Percentiles rank a stretch among this genome's conserved stretches.
These are phyloP conservation scores for Syncephalis plumigaleata DNA, from an alignment of 371 early-diverging fungal species.

Conservation along the genomic window DNA sequence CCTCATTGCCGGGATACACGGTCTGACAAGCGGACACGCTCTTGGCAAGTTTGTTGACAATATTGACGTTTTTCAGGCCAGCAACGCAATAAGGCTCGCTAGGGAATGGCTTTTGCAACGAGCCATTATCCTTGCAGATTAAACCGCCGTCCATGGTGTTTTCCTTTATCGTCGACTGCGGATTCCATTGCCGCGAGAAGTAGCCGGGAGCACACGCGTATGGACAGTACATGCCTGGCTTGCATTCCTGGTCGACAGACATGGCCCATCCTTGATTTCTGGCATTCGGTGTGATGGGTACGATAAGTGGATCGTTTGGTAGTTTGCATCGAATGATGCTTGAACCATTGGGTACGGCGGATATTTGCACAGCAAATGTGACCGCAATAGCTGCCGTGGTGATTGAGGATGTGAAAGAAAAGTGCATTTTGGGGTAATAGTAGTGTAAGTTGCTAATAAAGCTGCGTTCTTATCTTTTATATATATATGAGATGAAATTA, in stretches of 20 bases:
- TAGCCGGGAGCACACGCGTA: conserved; percentile 5
- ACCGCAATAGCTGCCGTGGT: too few relatives aligned
- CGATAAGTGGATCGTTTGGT: conserved; percentile 5
- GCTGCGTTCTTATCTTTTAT: too few relatives aligned
- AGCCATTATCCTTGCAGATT: not conserved
- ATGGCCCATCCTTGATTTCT: conserved; percentile 25
- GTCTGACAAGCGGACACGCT: conserved; percentile 3
- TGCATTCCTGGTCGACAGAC: conserved; percentile 6
- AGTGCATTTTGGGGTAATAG: too few relatives aligned
- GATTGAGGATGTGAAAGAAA: too few relatives aligned
- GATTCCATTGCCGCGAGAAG: conserved; percentile 1
- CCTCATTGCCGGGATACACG: conserved; percentile 7
- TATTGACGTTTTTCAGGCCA: not conserved
- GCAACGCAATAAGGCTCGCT: not conserved
- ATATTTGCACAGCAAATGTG: too few relatives aligned
- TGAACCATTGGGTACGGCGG: too few relatives aligned
- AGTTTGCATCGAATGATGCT: not conserved
- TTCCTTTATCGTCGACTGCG: not conserved
- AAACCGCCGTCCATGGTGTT: conserved; percentile 4
- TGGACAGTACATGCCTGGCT: conserved; percentile 3
- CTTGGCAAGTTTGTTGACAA: not conserved
- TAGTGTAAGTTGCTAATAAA: too few relatives aligned
- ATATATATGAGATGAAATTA: too few relatives aligned
- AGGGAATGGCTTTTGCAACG: conserved; percentile 1
- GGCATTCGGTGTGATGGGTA: conserved; percentile 14